Evolutionary conservation across 2,329 filamentous ascomycete genomes (phyloP).

Genomic region (Daldinia sp.): DNA sequence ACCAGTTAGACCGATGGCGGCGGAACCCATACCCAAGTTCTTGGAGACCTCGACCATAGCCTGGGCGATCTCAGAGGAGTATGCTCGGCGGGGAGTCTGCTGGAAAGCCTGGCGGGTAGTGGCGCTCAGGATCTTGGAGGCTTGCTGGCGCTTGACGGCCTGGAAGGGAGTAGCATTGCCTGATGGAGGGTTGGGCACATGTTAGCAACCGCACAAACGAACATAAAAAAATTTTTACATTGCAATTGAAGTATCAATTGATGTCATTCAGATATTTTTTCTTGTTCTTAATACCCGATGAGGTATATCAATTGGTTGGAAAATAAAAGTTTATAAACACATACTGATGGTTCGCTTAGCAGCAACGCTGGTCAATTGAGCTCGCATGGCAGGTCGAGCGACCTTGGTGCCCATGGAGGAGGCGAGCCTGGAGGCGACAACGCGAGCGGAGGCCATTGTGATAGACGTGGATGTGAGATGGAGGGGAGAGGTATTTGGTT

Average conservation of each 20-base stretch:
- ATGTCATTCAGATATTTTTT: slow-evolving; percentile 15
- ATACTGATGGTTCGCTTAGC: slow-evolving; percentile 84
- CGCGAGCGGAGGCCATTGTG: slow-evolving; percentile 84
- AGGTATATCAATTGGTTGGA: slow-evolving; percentile 13
- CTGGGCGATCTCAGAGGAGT: slow-evolving; percentile 89
- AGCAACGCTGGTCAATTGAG: slow-evolving; percentile 68
- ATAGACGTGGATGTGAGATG: slow-evolving; percentile 60
- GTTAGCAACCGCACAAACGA: slow-evolving; percentile 29
- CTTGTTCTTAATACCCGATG: background rate
- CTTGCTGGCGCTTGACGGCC: slow-evolving; percentile 80
- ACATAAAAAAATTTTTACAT: slow-evolving; percentile 25
- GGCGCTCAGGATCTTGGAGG: slow-evolving; percentile 73
- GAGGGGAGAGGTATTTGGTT: slow-evolving; percentile 56
- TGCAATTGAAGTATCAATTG: slow-evolving; percentile 37
- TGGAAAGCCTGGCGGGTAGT: slow-evolving; percentile 74
- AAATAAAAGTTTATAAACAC: slow-evolving; percentile 50
- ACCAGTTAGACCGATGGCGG: slow-evolving; percentile 92
- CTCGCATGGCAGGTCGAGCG: slow-evolving; percentile 79
- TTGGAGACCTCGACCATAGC: slow-evolving; percentile 91
- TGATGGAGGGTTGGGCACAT: slow-evolving; percentile 51
- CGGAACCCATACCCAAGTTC: slow-evolving; percentile 89
- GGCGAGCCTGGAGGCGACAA: slow-evolving; percentile 82
- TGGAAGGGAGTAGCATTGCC: slow-evolving; percentile 73
- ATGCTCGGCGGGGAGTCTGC: slow-evolving; percentile 74
- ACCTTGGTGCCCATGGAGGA: slow-evolving; percentile 81